A percentile compares a stretch with the other conserved stretches of the same genome.
Evolutionary conservation across 78 protist genomes (phyloP).

Genomic region (Dictyostelium discoideum): DNA sequence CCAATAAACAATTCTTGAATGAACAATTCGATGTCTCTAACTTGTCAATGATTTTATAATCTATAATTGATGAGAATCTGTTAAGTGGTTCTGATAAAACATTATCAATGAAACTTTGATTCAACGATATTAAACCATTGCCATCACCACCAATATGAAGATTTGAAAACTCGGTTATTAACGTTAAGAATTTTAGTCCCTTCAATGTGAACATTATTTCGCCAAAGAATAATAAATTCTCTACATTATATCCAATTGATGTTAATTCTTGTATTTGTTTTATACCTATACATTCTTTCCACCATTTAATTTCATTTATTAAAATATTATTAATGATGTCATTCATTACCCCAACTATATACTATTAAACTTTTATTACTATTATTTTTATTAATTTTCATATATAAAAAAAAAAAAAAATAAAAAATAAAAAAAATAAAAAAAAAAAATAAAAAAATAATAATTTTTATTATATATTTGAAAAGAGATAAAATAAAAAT

Average conservation of each 20-base stretch:
- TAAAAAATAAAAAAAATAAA: too few species aligned
- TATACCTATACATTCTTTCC: background rate
- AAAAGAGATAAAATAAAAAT: too few species aligned
- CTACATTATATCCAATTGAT: background rate
- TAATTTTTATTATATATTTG: too few species aligned
- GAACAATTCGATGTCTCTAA: background rate
- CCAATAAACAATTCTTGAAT: background rate
- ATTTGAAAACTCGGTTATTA: background rate
- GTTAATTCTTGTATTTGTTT: background rate
- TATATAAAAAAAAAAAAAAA: background rate
- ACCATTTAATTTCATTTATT: background rate
- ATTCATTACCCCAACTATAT: background rate
- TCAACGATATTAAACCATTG: background rate
- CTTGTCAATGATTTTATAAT: background rate
- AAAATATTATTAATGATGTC: background rate
- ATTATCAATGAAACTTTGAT: slow-evolving; percentile 6
- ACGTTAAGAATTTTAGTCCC: background rate
- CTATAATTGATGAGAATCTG: background rate
- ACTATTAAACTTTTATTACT: background rate
- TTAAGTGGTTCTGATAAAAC: background rate
- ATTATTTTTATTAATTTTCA: background rate
- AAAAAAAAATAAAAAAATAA: too few species aligned
- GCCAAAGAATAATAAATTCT: background rate
- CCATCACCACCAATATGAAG: background rate
- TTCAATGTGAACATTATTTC: background rate